Evolutionary conservation across 257 asterid genomes (phyloP).

Genomic region (Lithospermum erythrorhizon): DNA sequence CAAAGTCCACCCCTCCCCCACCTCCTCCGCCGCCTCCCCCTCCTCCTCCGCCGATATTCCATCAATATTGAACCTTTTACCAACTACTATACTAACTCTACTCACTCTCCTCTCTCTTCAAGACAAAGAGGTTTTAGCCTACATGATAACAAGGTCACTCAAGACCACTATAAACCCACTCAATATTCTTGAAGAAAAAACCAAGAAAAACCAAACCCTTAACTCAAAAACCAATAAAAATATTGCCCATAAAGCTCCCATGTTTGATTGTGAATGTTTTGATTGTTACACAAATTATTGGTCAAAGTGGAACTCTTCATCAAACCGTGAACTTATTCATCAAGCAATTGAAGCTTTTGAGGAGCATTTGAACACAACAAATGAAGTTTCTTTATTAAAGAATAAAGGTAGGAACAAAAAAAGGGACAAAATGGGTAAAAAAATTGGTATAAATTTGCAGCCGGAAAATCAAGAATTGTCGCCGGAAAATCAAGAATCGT

Average conservation of each 20-base stretch:
- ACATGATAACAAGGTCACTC: slow-evolving; percentile 9
- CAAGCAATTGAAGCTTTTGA: slow-evolving; percentile 61
- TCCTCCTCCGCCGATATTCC: not conserved
- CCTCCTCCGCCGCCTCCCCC: not conserved
- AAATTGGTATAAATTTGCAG: not conserved
- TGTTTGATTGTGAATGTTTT: slow-evolving; percentile 60
- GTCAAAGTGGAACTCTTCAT: slow-evolving; percentile 67
- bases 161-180: not conserved
- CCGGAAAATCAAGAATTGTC: slow-evolving; percentile 4
- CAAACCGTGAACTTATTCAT: slow-evolving; percentile 61
- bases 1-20: slow-evolving; percentile 4
- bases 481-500: slow-evolving; percentile 8
- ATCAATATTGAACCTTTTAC: slow-evolving; percentile 5
- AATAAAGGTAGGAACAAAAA: slow-evolving; percentile 37
- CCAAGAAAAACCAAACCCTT: not conserved
- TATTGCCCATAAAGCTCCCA: slow-evolving; percentile 36
- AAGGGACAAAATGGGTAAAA: slow-evolving; percentile 10
- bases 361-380: slow-evolving; percentile 33
- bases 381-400: slow-evolving; percentile 9
- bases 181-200: not conserved
- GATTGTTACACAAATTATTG: slow-evolving; percentile 62
- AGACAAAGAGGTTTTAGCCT: slow-evolving; percentile 6
- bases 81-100: slow-evolving; percentile 1
- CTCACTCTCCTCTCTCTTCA: slow-evolving; percentile 2
- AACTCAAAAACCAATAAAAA: not conserved